Evolutionary conservation across 23 red algal species (phyloP), one percentile per base, ranked within the genome.

Genomic region (Gracilaria domingensis): DNA sequence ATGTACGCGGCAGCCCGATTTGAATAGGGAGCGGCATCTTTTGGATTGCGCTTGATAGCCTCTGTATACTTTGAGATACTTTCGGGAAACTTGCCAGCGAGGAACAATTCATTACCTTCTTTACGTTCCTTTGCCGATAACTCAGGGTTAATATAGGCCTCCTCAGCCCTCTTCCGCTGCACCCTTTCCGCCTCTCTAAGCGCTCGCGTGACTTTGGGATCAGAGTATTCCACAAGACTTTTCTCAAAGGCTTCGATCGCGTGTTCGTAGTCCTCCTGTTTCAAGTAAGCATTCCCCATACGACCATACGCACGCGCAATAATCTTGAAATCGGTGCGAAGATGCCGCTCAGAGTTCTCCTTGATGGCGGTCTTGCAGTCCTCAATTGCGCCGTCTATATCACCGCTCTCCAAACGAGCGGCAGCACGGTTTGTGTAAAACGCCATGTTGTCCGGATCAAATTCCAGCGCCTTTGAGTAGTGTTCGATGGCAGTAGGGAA

Each of bases 1-100:
- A 92, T 96, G 58, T 96, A 99, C 32, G 97, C 95, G 9, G 97
- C 97, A 20, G 97, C 97, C 23, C 97, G 93, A 86, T 99, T 99
- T 13, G 91, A 92, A 56, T 96, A 94, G 23, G 97, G 90, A 34
- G 88, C 83, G 20, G 97, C 90, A 87, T 99, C 91, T 7, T 80
- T 94, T 47, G 97, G 97, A 57, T 99, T 99, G 32, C 97, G 90
- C 86, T 91, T 94, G 55, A 96, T 95, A n/a, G 97, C 97, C 84
- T 99, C 97, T 9, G 97, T 96, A 58, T 99, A 98, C 76, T 96
- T 88, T 70, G 95, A 59, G 74, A 99, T 89, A 44, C 94, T 95
- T 62, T 94, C 78, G 32, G 97, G 97, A 65, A 95, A 99, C 69
- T 99, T 88, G 38, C 91, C 94, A 25, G 69, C 83, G 37, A 92